phyloP scores from a whole-genome alignment of 2,329 filamentous ascomycete genomes.

The Fusarium sp. region DNA sequence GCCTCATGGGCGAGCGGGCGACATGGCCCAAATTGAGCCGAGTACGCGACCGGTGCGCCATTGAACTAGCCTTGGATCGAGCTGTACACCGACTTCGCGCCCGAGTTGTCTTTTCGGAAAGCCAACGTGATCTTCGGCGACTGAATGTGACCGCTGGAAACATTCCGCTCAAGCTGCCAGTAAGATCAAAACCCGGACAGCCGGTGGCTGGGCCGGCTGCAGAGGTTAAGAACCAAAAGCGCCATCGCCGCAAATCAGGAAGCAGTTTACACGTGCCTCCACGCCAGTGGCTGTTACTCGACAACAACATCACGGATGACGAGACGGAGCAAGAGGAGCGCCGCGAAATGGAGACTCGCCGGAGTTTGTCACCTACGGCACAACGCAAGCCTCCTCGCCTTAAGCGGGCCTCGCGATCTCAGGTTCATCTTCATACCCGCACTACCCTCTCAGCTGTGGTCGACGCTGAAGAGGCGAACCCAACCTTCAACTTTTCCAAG shows the following conservation, averaged over 20 bases:
- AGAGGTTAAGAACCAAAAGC: constrained; percentile 53
- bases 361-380: constrained; percentile 49
- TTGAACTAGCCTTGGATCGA: constrained; percentile 86
- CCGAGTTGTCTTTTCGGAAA: constrained; percentile 77
- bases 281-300: constrained; percentile 55
- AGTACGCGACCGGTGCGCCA: constrained; percentile 88
- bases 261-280: constrained; percentile 62
- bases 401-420: constrained; percentile 60
- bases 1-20: constrained; percentile 83
- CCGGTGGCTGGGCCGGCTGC: constrained; percentile 37
- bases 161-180: constrained; percentile 44
- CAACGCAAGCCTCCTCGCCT: constrained; percentile 60
- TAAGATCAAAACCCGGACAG: constrained; percentile 32
- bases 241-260: constrained; percentile 65
- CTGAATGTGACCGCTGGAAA: constrained; percentile 55
- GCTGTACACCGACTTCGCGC: constrained; percentile 79
- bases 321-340: constrained; percentile 63
- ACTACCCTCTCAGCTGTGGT: constrained; percentile 37
- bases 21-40: constrained; percentile 93
- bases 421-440: constrained; percentile 53
- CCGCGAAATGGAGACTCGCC: constrained; percentile 59
- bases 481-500: constrained; percentile 58
- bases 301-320: constrained; percentile 60
- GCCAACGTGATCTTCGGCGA: constrained; percentile 72
- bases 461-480: constrained; percentile 33